Percentiles rank a stretch among this genome's conserved stretches.
phyloP scores from a whole-genome alignment of 2,329 filamentous ascomycete species.

The Penicillium sclerotigenum region DNA sequence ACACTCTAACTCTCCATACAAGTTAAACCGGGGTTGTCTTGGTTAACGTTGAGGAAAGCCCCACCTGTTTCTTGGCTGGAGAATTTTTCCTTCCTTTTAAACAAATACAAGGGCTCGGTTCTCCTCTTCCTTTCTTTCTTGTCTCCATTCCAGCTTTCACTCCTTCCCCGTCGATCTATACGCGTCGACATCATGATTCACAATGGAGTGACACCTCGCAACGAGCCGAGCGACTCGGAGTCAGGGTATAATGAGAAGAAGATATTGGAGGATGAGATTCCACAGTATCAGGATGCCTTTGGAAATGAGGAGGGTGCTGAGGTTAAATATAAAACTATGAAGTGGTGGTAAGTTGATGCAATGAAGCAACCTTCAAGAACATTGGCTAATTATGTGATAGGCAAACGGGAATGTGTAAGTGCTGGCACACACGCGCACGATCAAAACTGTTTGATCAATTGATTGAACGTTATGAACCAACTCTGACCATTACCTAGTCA shows the following conservation, averaged over 20 bases:
- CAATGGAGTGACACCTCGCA: constrained; percentile 13
- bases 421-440: background rate
- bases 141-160: background rate
- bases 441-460: background rate
- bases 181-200: constrained; percentile 13
- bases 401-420: constrained; percentile 26
- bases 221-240: constrained; percentile 18
- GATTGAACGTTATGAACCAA: background rate
- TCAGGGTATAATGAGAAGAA: constrained; percentile 19
- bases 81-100: constrained; percentile 8
- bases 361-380: background rate
- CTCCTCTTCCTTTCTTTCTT: background rate
- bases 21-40: constrained; percentile 12
- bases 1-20: constrained; percentile 11
- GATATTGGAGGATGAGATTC: constrained; percentile 5
- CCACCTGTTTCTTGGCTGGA: constrained; percentile 14
- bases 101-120: constrained; percentile 9
- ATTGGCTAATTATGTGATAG: constrained; percentile 3
- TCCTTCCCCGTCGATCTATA: background rate
- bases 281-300: constrained; percentile 18
- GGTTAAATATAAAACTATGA: constrained; percentile 25
- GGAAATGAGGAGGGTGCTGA: constrained; percentile 20
- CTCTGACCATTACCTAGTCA: constrained; percentile 13
- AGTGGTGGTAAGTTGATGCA: constrained; percentile 21
- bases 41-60: constrained; percentile 16